Percentiles rank a stretch among this genome's conserved stretches.
These are phyloP conservation scores for Diplocarpon rosae DNA, from an alignment of 2,329 filamentous ascomycete species.

Conservation along the genomic window DNA sequence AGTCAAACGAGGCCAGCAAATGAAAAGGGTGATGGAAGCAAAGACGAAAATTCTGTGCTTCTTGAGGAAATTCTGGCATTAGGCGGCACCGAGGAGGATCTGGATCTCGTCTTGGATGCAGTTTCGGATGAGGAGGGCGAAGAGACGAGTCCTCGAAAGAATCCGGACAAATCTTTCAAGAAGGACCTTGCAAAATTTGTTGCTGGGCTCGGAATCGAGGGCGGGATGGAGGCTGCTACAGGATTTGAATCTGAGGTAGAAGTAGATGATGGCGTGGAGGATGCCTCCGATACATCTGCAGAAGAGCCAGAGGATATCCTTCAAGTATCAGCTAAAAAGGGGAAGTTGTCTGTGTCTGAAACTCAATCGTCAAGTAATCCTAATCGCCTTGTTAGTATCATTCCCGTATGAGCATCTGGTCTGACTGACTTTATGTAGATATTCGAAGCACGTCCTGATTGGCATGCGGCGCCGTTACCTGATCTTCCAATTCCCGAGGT, in stretches of 20 bases:
- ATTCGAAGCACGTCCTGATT: constrained; percentile 54
- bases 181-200: constrained; percentile 43
- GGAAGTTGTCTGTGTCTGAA: not conserved
- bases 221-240: constrained; percentile 28
- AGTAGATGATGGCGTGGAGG: constrained; percentile 28
- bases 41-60: constrained; percentile 30
- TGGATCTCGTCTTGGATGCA: constrained; percentile 47
- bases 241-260: constrained; percentile 26
- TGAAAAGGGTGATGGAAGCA: constrained; percentile 9
- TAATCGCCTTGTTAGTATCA: constrained; percentile 26
- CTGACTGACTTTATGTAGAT: constrained; percentile 32
- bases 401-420: constrained; percentile 7
- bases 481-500: constrained; percentile 36
- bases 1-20: constrained; percentile 6
- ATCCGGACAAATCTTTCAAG: constrained; percentile 36
- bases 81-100: constrained; percentile 53
- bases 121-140: constrained; percentile 37
- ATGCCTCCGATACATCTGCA: constrained; percentile 23
- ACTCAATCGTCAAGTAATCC: constrained; percentile 14
- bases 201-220: constrained; percentile 38
- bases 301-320: constrained; percentile 3
- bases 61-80: constrained; percentile 54
- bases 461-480: constrained; percentile 50
- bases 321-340: constrained; percentile 4
- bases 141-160: constrained; percentile 10